These are phyloP conservation scores for Suillus sp. DNA, from an alignment of 768 basidiomycete species.

Conservation along the genomic window DNA sequence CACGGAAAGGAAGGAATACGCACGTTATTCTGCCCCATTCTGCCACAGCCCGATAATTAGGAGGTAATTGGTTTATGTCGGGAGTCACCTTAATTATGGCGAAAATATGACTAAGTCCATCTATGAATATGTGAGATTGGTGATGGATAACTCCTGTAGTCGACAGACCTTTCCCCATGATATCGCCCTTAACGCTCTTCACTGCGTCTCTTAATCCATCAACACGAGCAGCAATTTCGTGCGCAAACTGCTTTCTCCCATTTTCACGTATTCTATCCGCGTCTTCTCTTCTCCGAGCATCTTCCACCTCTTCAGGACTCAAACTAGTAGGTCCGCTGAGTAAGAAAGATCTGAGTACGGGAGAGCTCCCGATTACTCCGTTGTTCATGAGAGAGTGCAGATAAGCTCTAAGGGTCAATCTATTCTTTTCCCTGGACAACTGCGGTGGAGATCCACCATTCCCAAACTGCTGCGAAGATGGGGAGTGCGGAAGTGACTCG, in stretches of 20 bases:
- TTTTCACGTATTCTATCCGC: conserved; percentile 88
- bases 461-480: conserved; percentile 82
- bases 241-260: conserved; percentile 80
- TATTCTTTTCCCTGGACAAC: conserved; percentile 89
- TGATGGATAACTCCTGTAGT: not conserved
- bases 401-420: conserved; percentile 91
- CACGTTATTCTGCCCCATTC: conserved; percentile 99
- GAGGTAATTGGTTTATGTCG: conserved; percentile 73
- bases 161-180: conserved; percentile 81
- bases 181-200: conserved; percentile 87
- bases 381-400: conserved; percentile 78
- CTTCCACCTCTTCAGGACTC: conserved; percentile 72
- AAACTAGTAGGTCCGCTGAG: conserved; percentile 73
- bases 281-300: conserved; percentile 79
- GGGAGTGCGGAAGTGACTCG: conserved; percentile 61
- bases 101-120: conserved; percentile 89
- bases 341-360: conserved; percentile 85
- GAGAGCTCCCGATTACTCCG: conserved; percentile 76
- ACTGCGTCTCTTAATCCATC: conserved; percentile 84
- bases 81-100: conserved; percentile 82
- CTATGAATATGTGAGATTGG: conserved; percentile 40
- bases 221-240: conserved; percentile 84
- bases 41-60: conserved; percentile 83
- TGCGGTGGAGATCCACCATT: conserved; percentile 52
- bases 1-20: conserved; percentile 35